A percentile compares a stretch with the other conserved stretches of the same genome.
phyloP scores from a whole-genome alignment of 345 rosid species.

The Carallia brachiata region DNA sequence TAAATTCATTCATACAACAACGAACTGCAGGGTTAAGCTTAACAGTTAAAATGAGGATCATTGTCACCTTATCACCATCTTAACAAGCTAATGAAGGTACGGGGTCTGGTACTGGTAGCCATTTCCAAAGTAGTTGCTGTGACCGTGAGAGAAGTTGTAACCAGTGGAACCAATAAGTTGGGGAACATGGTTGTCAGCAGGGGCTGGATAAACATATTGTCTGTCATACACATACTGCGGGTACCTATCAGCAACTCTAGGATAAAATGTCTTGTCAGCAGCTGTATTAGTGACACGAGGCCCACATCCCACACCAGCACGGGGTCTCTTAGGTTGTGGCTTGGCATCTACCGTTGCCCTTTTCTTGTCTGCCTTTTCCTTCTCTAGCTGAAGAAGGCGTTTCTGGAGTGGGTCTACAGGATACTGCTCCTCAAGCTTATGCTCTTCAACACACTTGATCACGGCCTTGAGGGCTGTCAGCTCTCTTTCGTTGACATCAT shows the following conservation, averaged over 20 bases:
- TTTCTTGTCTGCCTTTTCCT: conserved; percentile 90
- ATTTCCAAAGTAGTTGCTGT: conserved; percentile 87
- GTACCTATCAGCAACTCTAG: conserved; percentile 68
- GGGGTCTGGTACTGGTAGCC: conserved; percentile 89
- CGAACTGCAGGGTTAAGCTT: conserved; percentile 52
- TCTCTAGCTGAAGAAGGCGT: conserved; percentile 75
- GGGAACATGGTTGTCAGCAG: conserved; percentile 58
- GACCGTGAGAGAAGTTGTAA: conserved; percentile 68
- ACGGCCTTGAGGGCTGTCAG: conserved; percentile 75
- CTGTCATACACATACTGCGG: conserved; percentile 81
- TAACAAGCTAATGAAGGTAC: conserved; percentile 66
- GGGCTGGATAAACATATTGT: conserved; percentile 60
- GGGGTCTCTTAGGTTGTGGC: conserved; percentile 94
- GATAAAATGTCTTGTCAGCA: conserved; percentile 56
- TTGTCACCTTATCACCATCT: conserved; percentile 46
- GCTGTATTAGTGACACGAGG: conserved; percentile 49
- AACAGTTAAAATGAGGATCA: conserved; percentile 65
- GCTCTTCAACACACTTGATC: conserved; percentile 95
- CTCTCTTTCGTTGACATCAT: conserved; percentile 83
- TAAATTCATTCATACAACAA: conserved; percentile 67
- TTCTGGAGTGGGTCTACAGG: conserved; percentile 68
- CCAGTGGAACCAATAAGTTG: conserved; percentile 51
- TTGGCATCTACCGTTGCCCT: conserved; percentile 76
- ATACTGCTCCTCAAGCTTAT: conserved; percentile 81
- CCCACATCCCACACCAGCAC: conserved; percentile 62